Conservation (phyloP, 768 basidiomycete species). For the Wakefieldia striispora region DNA sequence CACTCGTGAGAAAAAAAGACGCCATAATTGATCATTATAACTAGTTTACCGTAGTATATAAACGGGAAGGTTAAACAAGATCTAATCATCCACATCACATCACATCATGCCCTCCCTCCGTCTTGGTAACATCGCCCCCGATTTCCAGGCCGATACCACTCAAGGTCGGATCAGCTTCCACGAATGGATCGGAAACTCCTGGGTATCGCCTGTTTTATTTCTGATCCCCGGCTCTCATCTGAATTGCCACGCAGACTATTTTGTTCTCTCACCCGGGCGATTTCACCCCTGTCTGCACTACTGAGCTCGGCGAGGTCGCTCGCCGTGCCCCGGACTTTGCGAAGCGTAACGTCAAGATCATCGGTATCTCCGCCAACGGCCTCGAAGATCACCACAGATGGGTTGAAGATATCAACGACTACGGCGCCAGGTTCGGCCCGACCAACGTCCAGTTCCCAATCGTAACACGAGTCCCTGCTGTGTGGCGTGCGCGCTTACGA, state of each 20-base stretch:
- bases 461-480: slow-evolving; percentile 36
- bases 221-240: not conserved
- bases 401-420: slow-evolving; percentile 86
- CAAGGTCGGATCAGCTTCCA: slow-evolving; percentile 87
- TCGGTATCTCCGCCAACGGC: slow-evolving; percentile 90
- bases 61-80: not conserved
- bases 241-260: slow-evolving; percentile 52
- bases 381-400: slow-evolving; percentile 83
- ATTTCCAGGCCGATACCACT: slow-evolving; percentile 91
- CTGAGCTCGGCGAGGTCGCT: slow-evolving; percentile 95
- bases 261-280: slow-evolving; percentile 96
- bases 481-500: slow-evolving; percentile 9
- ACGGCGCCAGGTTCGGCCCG: slow-evolving; percentile 64
- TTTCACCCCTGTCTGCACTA: slow-evolving; percentile 94
- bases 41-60: slow-evolving; percentile 11
- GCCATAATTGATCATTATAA: slow-evolving; percentile 42
- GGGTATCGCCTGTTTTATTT: slow-evolving; percentile 52
- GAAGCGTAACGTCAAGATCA: slow-evolving; percentile 88
- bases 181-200: slow-evolving; percentile 85
- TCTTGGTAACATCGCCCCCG: slow-evolving; percentile 85
- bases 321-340: slow-evolving; percentile 82
- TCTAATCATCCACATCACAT: slow-evolving; percentile 10
- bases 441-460: slow-evolving; percentile 91
- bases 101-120: slow-evolving; percentile 53
- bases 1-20: slow-evolving; percentile 63